Conservation (phyloP, 202 grass and related monocot species). For the Musa balbisiana region DNA sequence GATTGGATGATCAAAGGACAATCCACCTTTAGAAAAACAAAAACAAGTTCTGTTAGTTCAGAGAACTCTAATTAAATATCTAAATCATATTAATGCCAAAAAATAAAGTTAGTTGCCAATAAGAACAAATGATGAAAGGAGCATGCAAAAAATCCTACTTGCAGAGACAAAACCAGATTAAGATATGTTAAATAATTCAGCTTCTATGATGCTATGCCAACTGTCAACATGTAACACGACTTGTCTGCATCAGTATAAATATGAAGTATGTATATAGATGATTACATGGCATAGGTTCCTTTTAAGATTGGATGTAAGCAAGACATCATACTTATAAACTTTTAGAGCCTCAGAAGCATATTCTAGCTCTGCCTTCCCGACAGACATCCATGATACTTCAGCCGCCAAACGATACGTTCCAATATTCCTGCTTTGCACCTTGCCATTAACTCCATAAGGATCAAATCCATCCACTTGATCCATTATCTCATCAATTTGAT, state of each 20-base stretch:
- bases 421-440: neutral
- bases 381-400: constrained; percentile 23
- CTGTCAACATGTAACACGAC: too few relatives aligned
- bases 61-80: too few relatives aligned
- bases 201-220: neutral
- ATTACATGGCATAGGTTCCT: too few relatives aligned
- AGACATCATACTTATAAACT: constrained; percentile 17
- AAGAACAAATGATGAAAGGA: too few relatives aligned
- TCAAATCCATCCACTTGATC: constrained; percentile 9
- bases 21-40: too few relatives aligned
- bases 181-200: neutral
- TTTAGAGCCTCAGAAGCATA: constrained; percentile 23
- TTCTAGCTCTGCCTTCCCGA: constrained; percentile 15
- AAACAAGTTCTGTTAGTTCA: too few relatives aligned
- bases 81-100: too few relatives aligned
- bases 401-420: constrained; percentile 5
- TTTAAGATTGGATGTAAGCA: neutral
- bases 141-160: neutral
- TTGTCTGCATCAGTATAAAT: neutral
- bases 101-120: too few relatives aligned
- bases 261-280: neutral
- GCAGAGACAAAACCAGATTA: neutral
- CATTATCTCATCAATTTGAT: neutral
- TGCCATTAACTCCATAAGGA: constrained; percentile 14
- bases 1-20: too few relatives aligned